Conservation (phyloP, 768 basidiomycete genomes). For the Clitopilus hobsonii region DNA sequence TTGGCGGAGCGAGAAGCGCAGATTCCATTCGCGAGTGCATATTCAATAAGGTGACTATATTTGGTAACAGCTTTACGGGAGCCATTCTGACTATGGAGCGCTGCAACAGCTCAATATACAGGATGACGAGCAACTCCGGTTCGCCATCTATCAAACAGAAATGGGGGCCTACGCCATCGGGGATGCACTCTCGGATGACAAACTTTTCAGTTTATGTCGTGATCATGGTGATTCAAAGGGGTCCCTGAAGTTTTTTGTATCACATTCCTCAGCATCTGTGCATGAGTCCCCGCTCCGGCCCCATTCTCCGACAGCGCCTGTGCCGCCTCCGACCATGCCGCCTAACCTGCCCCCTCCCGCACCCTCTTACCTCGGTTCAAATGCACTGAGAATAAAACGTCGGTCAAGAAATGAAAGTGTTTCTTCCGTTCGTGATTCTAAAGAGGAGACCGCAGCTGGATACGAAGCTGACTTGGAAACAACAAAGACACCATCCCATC, state of each 20-base stretch:
- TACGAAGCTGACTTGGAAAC: conserved; percentile 66
- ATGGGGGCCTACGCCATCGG: conserved; percentile 76
- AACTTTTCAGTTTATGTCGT: conserved; percentile 66
- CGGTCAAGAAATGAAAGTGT: conserved; percentile 62
- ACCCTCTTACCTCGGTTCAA: conserved; percentile 19
- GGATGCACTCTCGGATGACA: conserved; percentile 66
- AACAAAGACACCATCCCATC: conserved; percentile 31
- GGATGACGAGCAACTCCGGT: conserved; percentile 69
- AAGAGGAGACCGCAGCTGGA: conserved; percentile 49
- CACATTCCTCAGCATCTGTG: conserved; percentile 56
- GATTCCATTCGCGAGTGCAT: conserved; percentile 76
- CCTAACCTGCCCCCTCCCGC: conserved; percentile 30
- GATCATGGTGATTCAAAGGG: conserved; percentile 73
- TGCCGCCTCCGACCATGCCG: conserved; percentile 26
- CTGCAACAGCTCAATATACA: conserved; percentile 62
- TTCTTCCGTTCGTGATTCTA: conserved; percentile 64
- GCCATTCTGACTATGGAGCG: background rate
- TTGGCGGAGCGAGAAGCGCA: conserved; percentile 59
- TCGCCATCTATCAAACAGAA: conserved; percentile 84
- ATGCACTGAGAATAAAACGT: conserved; percentile 39
- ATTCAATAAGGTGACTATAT: conserved; percentile 59
- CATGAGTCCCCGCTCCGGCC: conserved; percentile 42
- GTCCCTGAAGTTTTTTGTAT: conserved; percentile 80
- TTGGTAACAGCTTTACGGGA: background rate
- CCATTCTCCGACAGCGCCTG: conserved; percentile 28